Percentiles rank a stretch among this genome's conserved stretches.
Evolutionary conservation across 2,329 filamentous ascomycete species (phyloP).

Genomic region (Nemania abortiva): DNA sequence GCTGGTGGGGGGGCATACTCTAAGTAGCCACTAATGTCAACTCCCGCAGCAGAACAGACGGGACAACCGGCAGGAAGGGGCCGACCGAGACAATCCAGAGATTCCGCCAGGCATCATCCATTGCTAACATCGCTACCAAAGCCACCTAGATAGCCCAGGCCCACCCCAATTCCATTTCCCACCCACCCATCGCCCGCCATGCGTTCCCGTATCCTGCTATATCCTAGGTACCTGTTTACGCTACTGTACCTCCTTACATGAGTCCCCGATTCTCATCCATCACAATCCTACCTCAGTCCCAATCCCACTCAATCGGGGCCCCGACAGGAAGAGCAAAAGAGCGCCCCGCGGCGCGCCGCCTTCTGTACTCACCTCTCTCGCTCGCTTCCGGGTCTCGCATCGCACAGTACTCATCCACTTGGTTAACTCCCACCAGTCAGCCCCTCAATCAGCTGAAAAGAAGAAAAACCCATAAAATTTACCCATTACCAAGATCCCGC

Average conservation of each 20-base stretch:
- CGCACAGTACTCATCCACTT: conserved; percentile 6
- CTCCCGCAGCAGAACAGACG: conserved; percentile 17
- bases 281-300: conserved; percentile 5
- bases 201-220: neutral
- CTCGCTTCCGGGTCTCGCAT: conserved; percentile 7
- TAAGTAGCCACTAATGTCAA: conserved; percentile 17
- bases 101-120: conserved; percentile 1
- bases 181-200: neutral
- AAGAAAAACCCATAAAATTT: conserved; percentile 32
- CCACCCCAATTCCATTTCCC: conserved; percentile 18
- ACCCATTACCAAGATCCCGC: conserved; percentile 17
- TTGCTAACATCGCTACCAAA: conserved; percentile 8
- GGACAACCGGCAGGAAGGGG: conserved; percentile 30
- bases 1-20: conserved; percentile 1
- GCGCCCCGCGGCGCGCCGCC: conserved; percentile 1
- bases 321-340: neutral
- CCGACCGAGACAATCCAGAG: conserved; percentile 33
- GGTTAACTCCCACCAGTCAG: conserved; percentile 15
- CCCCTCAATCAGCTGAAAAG: conserved; percentile 35
- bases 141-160: conserved; percentile 6
- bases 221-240: neutral
- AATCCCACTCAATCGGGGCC: neutral
- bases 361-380: conserved; percentile 7
- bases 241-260: neutral
- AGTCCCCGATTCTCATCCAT: neutral